Percentiles rank a stretch among this genome's conserved stretches.
These are phyloP conservation scores for Emydomyces testavorans DNA, from an alignment of 2,329 filamentous ascomycete genomes.

Conservation along the genomic window DNA sequence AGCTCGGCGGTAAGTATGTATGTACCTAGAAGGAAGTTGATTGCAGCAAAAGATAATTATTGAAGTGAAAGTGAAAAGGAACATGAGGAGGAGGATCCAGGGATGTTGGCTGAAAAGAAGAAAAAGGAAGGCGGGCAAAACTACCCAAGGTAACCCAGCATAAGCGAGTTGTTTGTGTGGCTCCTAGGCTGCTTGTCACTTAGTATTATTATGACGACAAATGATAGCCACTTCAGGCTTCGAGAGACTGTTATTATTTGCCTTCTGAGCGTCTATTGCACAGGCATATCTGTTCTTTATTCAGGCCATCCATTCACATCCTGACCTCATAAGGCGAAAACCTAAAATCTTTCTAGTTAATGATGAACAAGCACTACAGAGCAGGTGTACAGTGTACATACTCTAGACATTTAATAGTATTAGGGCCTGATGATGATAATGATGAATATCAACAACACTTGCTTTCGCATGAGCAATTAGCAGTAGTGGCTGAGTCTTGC, in stretches of 20 bases:
- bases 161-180: constrained; percentile 3
- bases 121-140: background rate
- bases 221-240: background rate
- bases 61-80: background rate
- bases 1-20: background rate
- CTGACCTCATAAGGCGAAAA: no score
- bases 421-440: no score
- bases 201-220: constrained; percentile 1
- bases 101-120: constrained; percentile 1
- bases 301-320: no score
- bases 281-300: no score
- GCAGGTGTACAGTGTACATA: no score
- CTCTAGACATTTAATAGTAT: no score
- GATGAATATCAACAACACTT: no score
- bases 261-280: no score
- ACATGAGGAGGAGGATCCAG: background rate
- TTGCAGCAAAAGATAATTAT: background rate
- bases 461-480: no score
- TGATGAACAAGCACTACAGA: no score
- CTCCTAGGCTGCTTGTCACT: background rate
- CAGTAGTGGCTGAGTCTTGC: no score
- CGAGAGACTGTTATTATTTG: background rate
- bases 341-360: no score
- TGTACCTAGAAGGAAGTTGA: background rate
- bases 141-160: background rate